A percentile compares a stretch with the other conserved stretches of the same genome.
phyloP scores from a whole-genome alignment of 2,329 filamentous ascomycete species.

The Chlorencoelia australis region DNA sequence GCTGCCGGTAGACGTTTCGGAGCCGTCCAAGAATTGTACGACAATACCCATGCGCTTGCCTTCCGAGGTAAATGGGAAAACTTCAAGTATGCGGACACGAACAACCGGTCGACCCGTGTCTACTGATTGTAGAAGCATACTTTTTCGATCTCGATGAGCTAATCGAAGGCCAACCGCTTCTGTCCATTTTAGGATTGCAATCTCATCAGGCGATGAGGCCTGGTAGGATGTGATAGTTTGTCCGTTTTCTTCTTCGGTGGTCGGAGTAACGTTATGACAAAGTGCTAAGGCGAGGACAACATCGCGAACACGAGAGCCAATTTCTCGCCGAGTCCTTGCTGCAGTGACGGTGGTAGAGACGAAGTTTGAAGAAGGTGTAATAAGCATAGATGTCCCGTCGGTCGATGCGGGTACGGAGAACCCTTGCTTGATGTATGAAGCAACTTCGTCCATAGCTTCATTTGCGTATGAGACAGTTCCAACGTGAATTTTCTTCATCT shows the following conservation, averaged over 20 bases:
- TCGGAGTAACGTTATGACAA: slow-evolving; percentile 96
- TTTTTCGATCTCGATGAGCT: slow-evolving; percentile 74
- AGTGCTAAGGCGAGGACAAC: slow-evolving; percentile 85
- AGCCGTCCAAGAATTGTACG: slow-evolving; percentile 66
- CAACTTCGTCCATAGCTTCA: slow-evolving; percentile 96
- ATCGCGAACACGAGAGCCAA: slow-evolving; percentile 85
- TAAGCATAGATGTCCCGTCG: slow-evolving; percentile 40
- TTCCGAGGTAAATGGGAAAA: slow-evolving; percentile 96
- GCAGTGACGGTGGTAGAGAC: slow-evolving; percentile 48
- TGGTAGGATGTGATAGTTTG: slow-evolving; percentile 76
- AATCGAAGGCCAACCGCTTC: slow-evolving; percentile 83
- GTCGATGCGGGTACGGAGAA: slow-evolving; percentile 50
- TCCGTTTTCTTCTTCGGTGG: slow-evolving; percentile 73
- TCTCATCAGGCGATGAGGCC: slow-evolving; percentile 94
- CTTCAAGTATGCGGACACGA: slow-evolving; percentile 77
- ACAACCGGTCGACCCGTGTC: slow-evolving; percentile 67
- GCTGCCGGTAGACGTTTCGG: slow-evolving; percentile 35
- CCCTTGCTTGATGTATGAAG: slow-evolving; percentile 73
- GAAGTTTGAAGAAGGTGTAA: slow-evolving; percentile 66
- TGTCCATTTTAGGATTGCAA: slow-evolving; percentile 94
- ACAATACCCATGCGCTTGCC: slow-evolving; percentile 98
- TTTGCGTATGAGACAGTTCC: slow-evolving; percentile 97
- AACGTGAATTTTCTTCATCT: slow-evolving; percentile 97
- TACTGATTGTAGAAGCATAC: slow-evolving; percentile 71
- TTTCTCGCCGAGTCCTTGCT: slow-evolving; percentile 83